Base-by-base conservation (phyloP, 2,329 filamentous ascomycete species). In the Zasmidium angulare region DNA sequence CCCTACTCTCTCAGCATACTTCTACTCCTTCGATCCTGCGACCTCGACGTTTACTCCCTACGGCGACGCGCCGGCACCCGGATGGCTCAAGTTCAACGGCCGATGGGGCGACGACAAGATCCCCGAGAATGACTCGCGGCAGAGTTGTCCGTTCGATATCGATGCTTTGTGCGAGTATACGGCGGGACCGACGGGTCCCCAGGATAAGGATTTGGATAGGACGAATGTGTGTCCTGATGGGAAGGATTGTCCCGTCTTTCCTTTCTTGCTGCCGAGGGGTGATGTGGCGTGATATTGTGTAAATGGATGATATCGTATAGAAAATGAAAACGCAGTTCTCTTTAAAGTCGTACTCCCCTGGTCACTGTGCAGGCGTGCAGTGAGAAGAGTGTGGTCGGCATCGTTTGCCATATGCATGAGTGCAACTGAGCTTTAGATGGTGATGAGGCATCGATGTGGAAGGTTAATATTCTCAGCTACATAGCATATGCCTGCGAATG, bases 51-150 rank as follows among this genome's bases (percentile, higher is more conserved):
- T 86, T 63, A 72, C 76, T 2, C 68, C 83, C 1, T 83, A 82
- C 55, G 77, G 79, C 6, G 76, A 74, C 49, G 71, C 61, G 21
- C 24, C 14, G 17, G 47, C 71, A 4, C 85, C 86, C 0, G 74
- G 82, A 14, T 88, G 81, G 75, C 75, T 89, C 61, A 68, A 79
- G 43, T 89, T 81, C 68, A 74, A 74, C 23, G 87, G 86, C 0
- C 73, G 75, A 29, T 89, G 86, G 86, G 87, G 86, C 1, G 86
- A 89, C 66, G 71, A 83, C 61, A 78, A 84, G 66, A 84, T 86
- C 56, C 79, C 81, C 2, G 73, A 76, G n/a, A 79, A 78, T 36
- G 77, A 81, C 51, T 73, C 74, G 55, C 73, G 84, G 21, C 79
- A 86, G 71, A 69, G 78, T n/a, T 73, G 74, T 58, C 48, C 77